Percentiles rank a stretch among this genome's conserved stretches.
These are phyloP conservation scores for Fennellomyces sp. DNA, from an alignment of 371 early-diverging fungal genomes.

Conservation along the genomic window DNA sequence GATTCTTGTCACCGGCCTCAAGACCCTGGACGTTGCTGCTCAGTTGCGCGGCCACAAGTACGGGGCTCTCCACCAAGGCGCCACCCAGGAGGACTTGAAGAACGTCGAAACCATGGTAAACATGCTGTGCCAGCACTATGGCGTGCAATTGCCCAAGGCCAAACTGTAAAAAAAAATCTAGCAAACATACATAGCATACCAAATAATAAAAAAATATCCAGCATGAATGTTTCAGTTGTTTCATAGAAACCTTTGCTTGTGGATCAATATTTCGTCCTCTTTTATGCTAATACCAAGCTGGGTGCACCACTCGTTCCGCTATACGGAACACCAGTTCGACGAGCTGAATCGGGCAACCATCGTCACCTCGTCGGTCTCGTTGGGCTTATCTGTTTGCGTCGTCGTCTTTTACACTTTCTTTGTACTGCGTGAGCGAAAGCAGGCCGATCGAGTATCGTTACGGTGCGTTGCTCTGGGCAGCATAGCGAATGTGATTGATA, in stretches of 20 bases:
- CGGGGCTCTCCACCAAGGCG: conserved; percentile 44
- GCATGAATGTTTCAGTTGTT: neutral
- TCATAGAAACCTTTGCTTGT: neutral
- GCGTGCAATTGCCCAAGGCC: conserved; percentile 9
- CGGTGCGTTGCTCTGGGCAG: conserved; percentile 28
- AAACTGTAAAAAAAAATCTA: conserved; percentile 12
- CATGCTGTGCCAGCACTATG: conserved; percentile 12
- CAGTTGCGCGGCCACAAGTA: conserved; percentile 35
- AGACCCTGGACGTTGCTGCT: conserved; percentile 26
- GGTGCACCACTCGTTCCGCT: neutral
- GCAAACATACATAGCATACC: neutral
- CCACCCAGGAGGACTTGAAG: conserved; percentile 25
- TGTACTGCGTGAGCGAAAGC: neutral
- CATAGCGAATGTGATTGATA: conserved; percentile 13
- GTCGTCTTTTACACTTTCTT: neutral
- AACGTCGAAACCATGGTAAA: conserved; percentile 5
- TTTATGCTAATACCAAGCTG: too few relatives aligned
- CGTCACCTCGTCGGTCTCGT: neutral
- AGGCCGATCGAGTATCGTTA: conserved; percentile 30
- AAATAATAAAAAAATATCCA: neutral
- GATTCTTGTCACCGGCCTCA: conserved; percentile 28
- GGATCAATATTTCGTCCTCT: too few relatives aligned
- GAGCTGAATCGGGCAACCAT: neutral
- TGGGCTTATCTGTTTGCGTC: neutral
- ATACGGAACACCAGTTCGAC: neutral